Evolutionary conservation across 108 stramenopile genomes (phyloP).

Genomic region (Conticribra weissflogii): DNA sequence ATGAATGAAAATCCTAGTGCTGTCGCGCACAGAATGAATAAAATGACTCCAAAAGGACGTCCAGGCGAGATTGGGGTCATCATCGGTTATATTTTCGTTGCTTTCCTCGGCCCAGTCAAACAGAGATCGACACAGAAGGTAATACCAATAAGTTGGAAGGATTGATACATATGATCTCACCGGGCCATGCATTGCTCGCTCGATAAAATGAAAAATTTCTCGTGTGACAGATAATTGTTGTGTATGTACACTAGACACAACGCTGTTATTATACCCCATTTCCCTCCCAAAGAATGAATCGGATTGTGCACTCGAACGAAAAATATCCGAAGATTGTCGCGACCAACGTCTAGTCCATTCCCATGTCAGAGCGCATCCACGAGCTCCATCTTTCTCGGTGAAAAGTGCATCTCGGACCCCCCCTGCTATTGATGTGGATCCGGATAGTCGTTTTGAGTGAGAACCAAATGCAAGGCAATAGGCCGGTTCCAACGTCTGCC

Average conservation of each 20-base stretch:
- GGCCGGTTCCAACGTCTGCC: slow-evolving; percentile 90
- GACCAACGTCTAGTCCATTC: slow-evolving; percentile 82
- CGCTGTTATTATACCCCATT: too few relatives aligned
- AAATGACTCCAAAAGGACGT: not conserved
- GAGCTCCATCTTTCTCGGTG: slow-evolving; percentile 1
- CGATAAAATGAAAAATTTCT: slow-evolving; percentile 8
- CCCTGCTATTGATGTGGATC: too few relatives aligned
- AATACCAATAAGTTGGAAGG: slow-evolving; percentile 76
- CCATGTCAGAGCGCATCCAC: slow-evolving; percentile 82
- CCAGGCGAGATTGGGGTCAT: not conserved
- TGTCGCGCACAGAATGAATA: not conserved
- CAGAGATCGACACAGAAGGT: slow-evolving; percentile 45
- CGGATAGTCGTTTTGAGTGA: too few relatives aligned
- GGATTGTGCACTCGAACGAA: too few relatives aligned
- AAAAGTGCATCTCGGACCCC: not conserved
- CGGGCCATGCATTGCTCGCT: slow-evolving; percentile 65
- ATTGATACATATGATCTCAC: slow-evolving; percentile 79
- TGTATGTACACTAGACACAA: too few relatives aligned
- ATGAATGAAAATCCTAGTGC: slow-evolving; percentile 26
- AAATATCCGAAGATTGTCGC: slow-evolving; percentile 8
- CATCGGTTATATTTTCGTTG: not conserved
- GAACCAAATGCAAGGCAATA: slow-evolving; percentile 80
- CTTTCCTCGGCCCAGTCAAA: slow-evolving; percentile 32
- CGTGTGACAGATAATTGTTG: not conserved
- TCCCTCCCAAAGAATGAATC: too few relatives aligned